Evolutionary conservation across 371 early-diverging fungal genomes (phyloP), one percentile per base, ranked within the genome.

Genomic region (Batkoa obscura): DNA sequence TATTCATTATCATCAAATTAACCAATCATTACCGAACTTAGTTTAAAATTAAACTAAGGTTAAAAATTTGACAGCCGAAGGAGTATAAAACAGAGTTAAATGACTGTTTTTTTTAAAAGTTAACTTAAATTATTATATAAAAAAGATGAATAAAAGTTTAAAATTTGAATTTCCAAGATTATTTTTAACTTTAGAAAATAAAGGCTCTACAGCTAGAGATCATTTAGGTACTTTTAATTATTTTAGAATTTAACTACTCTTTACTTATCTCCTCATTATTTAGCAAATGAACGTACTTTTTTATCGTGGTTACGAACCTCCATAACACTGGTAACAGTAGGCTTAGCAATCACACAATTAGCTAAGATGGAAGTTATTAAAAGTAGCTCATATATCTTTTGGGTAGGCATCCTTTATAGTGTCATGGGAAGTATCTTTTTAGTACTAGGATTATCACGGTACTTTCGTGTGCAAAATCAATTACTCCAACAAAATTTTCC

Each of bases 281-380:
- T 66, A 78, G 82, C 87, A 39, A 86, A 86, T 60, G 87, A 86
- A 59, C 72, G 87, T 41, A 86, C 87, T 8, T 86, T 72, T 53
- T 68, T 86, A 0, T 83, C 85, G 2, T 86, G 84, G 84, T 61
- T 86, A 45, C 72, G 85, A 42, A 79, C 87, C 1, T 83, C 83
- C 33, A 58, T 85, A 35, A 78, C 85, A 0, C 66, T 78, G 41
- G 80, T 84, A 41, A 82, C 84, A 2, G 77, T 84, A 4, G 87
- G 87, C 32, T 77, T 86, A 60, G 83, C 83, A 4, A 71, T 83
- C 38, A 79, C 83, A 17, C 86, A 86, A 59, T 68, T 86, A 34
- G 8, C 8, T n/a, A 46, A 46, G 23, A 23, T 23, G 23, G 23
- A 23, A 23, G 23, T 23, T 23, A 23, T 23, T 23, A 23, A 23